Evolutionary conservation across 2,329 filamentous ascomycete genomes (phyloP), one percentile per base, ranked within the genome.

Genomic region (Graphiopsis chlorocephala): DNA sequence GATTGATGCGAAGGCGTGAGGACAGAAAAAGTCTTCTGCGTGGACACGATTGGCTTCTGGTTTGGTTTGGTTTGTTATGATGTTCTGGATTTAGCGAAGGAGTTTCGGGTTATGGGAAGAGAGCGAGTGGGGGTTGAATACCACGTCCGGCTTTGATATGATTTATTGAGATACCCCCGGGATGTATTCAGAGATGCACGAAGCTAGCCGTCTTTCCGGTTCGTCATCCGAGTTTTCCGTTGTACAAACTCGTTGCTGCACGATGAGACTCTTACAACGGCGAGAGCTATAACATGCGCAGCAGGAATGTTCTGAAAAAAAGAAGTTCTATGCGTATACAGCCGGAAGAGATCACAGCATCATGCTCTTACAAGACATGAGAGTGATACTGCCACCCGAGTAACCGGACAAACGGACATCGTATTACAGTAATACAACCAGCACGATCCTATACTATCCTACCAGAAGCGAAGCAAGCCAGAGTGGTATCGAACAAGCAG

Each of bases 1-100:
- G 42, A 64, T 71, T 62, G 65, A 67, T 26, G 58, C 68, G 50
- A 70, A 71, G 31, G 53, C 26, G 14, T 52, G 15, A 52, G 7
- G 48, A 52, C 14, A 35, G n/a, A n/a, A n/a, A n/a, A n/a, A n/a
- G n/a, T n/a, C n/a, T n/a, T n/a, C n/a, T n/a, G n/a, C n/a, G n/a
- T n/a, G n/a, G n/a, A n/a, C n/a, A n/a, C n/a, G n/a, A n/a, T n/a
- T n/a, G n/a, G n/a, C n/a, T n/a, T n/a, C n/a, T n/a, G n/a, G n/a
- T n/a, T n/a, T n/a, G n/a, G n/a, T 11, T 20, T 20, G 29, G 4
- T 8, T 12, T 12, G 26, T 31, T 31, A 53, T n/a, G 48, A 20
- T 31, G 31, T 52, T 14, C 10, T 20, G 29, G 29, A 20, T 29
- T 53, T 53, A 53, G 50, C 50, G 50, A 20, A 53, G 50, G 50